Evolutionary conservation across 2,329 filamentous ascomycete genomes (phyloP), one percentile per base, ranked within the genome.

Genomic region (Fusarium liriodendri): DNA sequence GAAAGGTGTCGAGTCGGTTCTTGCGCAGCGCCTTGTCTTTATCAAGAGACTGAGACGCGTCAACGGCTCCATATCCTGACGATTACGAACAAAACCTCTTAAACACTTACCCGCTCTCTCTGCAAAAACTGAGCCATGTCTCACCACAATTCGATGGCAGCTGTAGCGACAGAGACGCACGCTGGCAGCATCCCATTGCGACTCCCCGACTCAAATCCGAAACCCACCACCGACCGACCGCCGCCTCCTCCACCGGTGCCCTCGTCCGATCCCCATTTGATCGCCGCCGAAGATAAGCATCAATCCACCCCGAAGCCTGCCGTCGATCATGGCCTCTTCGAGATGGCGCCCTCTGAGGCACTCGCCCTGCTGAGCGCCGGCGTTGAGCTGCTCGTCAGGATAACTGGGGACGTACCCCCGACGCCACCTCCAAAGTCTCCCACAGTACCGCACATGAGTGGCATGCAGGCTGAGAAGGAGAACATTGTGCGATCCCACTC

Each of bases 341-440:
- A 89, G 61, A 87, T 98, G 69, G 85, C 91, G 1, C 91, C 95
- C 5, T 87, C 92, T 61, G 91, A 91, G 3, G 95, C 95, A 6
- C 88, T 98, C 79, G 93, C 92, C 79, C 86, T 97, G 72, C 88
- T 98, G n/a, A 92, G 92, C 75, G 87, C 90, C 42, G 90, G 90
- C 67, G 86, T 95, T 69, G 93, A 95, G 77, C 87, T 90, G 5
- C 87, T 97, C 61, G 92, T 95, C 32, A 88, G 89, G 72, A 86
- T 92, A 67, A 94, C 93, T 2, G 93, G 94, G 79, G 94, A 97
- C 78, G 87, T 97, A 14, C 94, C 94, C 25, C 93, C 93, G 18
- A 97, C 92, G n/a, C 94, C 93, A 64, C 92, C 93, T 6, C 88
- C 92, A 2, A 88, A 87, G 62, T 88, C 87, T 27, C 89, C 90